phyloP scores from a whole-genome alignment of 331 rosid species.

The Quercus phellos region DNA sequence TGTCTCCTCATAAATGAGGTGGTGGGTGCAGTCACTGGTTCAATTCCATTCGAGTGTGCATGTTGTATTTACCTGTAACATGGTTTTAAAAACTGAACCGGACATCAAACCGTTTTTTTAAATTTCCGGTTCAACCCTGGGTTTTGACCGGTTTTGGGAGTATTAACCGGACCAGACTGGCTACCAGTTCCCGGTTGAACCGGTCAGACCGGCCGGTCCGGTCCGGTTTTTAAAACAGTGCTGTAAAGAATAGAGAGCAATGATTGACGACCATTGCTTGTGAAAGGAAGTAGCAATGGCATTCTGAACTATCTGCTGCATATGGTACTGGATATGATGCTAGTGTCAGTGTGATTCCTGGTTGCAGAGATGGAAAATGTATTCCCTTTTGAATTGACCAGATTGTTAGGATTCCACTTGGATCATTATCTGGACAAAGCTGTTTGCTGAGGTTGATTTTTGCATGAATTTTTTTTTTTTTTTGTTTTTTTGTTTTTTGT shows the following conservation, averaged over 20 bases:
- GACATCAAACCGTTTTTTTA: too few relatives aligned
- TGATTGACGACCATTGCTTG: not conserved
- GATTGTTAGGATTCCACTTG: not conserved
- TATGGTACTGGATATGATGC: not conserved
- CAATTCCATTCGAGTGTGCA: not conserved
- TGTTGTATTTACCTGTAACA: not conserved
- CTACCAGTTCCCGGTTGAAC: too few relatives aligned
- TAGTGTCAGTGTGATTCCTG: not conserved
- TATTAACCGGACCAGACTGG: too few relatives aligned
- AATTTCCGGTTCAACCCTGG: too few relatives aligned
- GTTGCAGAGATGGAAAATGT: not conserved
- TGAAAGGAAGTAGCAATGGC: not conserved
- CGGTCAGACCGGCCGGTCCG: too few relatives aligned
- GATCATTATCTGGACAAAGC: not conserved
- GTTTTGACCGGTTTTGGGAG: too few relatives aligned
- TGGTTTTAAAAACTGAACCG: too few relatives aligned
- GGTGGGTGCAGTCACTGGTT: not conserved
- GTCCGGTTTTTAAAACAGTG: too few relatives aligned
- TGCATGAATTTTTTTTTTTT: not conserved
- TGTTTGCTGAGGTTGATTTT: too few relatives aligned
- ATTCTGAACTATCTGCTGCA: not conserved
- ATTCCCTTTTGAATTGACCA: not conserved
- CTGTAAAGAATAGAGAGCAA: too few relatives aligned
- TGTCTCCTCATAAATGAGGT: not conserved
- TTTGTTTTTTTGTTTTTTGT: not conserved